phyloP scores from a whole-genome alignment of 148 eudicot species.

The Chenopodium quinoa region DNA sequence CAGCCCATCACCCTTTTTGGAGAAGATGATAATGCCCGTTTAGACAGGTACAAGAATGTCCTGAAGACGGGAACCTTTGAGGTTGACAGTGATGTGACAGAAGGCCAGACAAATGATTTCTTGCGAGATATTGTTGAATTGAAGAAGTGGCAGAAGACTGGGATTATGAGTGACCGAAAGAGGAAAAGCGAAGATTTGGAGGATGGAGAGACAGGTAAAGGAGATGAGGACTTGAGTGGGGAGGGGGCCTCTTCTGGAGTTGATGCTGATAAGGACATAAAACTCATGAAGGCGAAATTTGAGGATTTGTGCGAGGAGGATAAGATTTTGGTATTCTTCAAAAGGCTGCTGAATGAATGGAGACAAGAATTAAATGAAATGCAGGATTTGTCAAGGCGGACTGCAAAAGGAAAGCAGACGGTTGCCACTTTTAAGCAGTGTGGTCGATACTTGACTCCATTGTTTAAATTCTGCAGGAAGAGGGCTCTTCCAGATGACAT shows the following conservation, averaged over 20 bases:
- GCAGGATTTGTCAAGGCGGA: conserved; percentile 65
- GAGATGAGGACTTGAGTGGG: conserved; percentile 71
- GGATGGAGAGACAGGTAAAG: conserved; percentile 78
- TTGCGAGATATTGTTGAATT: too few species aligned
- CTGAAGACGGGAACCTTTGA: too few species aligned
- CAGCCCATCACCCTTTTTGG: too few species aligned
- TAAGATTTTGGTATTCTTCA: conserved; percentile 90
- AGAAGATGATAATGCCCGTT: too few species aligned
- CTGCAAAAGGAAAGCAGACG: conserved; percentile 87
- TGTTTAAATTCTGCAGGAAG: conserved; percentile 93
- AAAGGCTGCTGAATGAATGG: conserved; percentile 92
- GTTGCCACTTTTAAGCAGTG: conserved; percentile 96
- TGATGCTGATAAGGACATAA: conserved; percentile 82
- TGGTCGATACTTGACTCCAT: conserved; percentile 79
- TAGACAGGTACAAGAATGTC: too few species aligned
- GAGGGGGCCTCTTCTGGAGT: conserved; percentile 55
- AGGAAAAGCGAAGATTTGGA: conserved; percentile 61
- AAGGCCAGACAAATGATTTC: too few species aligned
- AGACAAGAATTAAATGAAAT: conserved; percentile 73
- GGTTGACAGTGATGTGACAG: too few species aligned
- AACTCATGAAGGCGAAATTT: conserved; percentile 75
- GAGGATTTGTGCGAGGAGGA: conserved; percentile 33
- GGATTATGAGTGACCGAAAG: conserved; percentile 14
- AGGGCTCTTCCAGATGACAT: conserved; percentile 89
- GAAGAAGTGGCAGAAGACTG: too few species aligned